Evolutionary conservation across 371 early-diverging fungal species (phyloP), one percentile per base, ranked within the genome.

Genomic region (Mortierella sp.): DNA sequence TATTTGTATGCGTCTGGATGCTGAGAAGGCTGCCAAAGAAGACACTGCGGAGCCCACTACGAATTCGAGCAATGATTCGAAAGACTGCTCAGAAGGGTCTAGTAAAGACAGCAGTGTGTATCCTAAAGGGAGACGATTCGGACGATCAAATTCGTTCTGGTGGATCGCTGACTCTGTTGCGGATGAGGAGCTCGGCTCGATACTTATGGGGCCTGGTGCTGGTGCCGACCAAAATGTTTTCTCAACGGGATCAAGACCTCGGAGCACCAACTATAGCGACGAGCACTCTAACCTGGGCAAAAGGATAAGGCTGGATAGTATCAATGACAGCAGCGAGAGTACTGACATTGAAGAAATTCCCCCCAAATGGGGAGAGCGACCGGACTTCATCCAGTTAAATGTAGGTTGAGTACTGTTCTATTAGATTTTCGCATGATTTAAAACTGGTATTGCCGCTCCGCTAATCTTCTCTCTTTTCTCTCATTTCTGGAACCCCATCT

Each of bases 161-260:
- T 77, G 79, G 79, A 77, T 77, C 25, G 55, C 62, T 1, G 72
- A 72, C 55, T 60, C 61, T 15, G 63, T 72, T 7, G 57, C 79
- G 26, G 79, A 77, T 45, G 79, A 72, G 0, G 25, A 83, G 12
- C 65, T 82, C 37, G 82, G 80, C 52, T 66, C 75, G 3, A 55
- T 60, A 9, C 30, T 62, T n/a, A 75, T 63, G 79, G 80, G 74
- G 26, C 84, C 79, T 44, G 56, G 68, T 16, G 70, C 68, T 19
- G 61, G 58, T 12, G 46, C 71, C 1, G 48, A 55, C 9, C 37
- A 23, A 65, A 71, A 18, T 23, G 1, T 19, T 21, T 6, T 28
- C 11, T 28, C 58, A 47, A 56, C 68, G 14, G 68, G 30, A 23
- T 50, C n/a, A 7, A 55, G 25, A 12, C 46, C 64, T 58, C 64